phyloP scores from a whole-genome alignment of 495 filamentous ascomycete genomes.

The Aspergillus sclerotioniger region DNA sequence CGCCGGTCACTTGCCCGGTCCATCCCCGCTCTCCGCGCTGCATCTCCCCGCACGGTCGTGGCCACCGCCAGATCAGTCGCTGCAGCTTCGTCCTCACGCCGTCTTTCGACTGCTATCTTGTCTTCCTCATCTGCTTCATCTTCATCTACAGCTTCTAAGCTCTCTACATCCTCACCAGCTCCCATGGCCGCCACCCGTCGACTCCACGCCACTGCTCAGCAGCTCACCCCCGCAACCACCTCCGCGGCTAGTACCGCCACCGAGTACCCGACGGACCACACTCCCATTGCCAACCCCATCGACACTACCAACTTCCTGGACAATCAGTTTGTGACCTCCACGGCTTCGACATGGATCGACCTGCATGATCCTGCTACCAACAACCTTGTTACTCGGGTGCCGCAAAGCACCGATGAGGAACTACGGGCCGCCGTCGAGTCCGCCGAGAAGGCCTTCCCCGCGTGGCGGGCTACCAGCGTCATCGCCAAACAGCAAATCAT shows the following conservation, averaged over 20 bases:
- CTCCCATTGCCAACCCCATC: constrained; percentile 66
- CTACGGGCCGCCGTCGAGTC: constrained; percentile 82
- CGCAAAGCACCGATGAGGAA: constrained; percentile 89
- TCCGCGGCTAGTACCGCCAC: constrained; percentile 59
- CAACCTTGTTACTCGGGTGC: constrained; percentile 96
- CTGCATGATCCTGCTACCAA: constrained; percentile 95
- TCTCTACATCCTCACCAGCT: constrained; percentile 17
- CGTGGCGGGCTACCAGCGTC: constrained; percentile 81
- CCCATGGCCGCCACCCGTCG: constrained; percentile 32
- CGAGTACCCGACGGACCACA: constrained; percentile 78
- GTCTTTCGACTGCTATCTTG: constrained; percentile 25
- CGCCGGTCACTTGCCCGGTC: constrained; percentile 42
- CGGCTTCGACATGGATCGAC: constrained; percentile 76
- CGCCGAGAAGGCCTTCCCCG: constrained; percentile 85
- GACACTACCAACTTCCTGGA: constrained; percentile 91
- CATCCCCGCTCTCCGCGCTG: constrained; percentile 45
- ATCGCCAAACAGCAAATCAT: constrained; percentile 91
- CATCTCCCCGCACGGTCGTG: constrained; percentile 41
- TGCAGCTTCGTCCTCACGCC: constrained; percentile 28
- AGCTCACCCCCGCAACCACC: constrained; percentile 53
- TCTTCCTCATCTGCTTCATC: constrained; percentile 22
- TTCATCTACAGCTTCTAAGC: constrained; percentile 18
- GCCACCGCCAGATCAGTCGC: constrained; percentile 18
- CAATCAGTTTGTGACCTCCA: constrained; percentile 80
- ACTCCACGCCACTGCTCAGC: constrained; percentile 61